Base-by-base conservation (phyloP, 1,139 yeast genomes). In the Spathaspora sp. region DNA sequence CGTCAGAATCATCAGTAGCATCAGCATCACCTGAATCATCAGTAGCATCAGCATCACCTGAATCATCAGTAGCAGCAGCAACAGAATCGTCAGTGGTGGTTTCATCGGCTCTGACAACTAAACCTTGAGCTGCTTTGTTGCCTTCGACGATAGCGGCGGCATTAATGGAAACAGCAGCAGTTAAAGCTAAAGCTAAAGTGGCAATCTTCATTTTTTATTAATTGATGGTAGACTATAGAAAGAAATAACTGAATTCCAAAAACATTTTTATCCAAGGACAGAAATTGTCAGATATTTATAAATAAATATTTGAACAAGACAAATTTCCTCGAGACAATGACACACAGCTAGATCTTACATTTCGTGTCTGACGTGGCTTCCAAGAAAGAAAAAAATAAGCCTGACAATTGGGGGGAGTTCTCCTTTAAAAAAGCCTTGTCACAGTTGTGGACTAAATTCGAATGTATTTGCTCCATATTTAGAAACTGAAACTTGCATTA, bases 31-130 rank as follows among this genome's bases (percentile, higher is more conserved):
- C 43, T 2, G 25, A 16, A 10, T 23, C 20, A 26, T 38, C 48
- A 18, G 51, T 23, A 15, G n/a, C 40, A 23, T 20, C n/a, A 16
- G 36, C 49, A 15, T 18, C 45, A 23, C 20, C 16, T 20, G 18
- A 18, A 18, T n/a, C 36, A n/a, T 33, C 44, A 27, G 41, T 39
- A 38, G 38, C 41, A 24, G 56, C 53, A 7, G 58, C 53, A 40
- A 51, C 50, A 29, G 58, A 59, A 33, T 55, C 56, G n/a, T 59
- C 55, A 9, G 52, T 59, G 8, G 53, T 59, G 5, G 55, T 53
- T 17, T 60, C 45, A 25, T 36, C 48, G n/a, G 43, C 48, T 38
- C 48, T 46, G 31, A 38, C 44, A 17, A 38, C 43, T 29, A 46
- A 43, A 10, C 18, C 29, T 11, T 26, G 16, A 5, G 23, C 24